phyloP scores from a whole-genome alignment of 108 stramenopile genomes.

The Pseudonitzschia multiseries region DNA sequence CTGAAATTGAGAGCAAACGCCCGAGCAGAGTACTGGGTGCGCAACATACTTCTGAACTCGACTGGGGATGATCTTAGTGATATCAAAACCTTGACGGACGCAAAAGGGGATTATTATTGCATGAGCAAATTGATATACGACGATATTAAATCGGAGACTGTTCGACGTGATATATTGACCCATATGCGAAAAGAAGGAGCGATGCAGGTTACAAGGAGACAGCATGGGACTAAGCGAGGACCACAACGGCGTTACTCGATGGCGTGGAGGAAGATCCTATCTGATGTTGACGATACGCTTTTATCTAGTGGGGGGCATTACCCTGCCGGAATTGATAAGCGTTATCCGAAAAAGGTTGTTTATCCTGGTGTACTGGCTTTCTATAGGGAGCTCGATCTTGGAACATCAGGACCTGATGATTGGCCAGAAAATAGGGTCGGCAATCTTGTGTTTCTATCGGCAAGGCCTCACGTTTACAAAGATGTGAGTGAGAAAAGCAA shows the following conservation, averaged over 20 bases:
- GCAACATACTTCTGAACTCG: constrained; percentile 90
- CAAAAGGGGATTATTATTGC: constrained; percentile 86
- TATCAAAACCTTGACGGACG: constrained; percentile 93
- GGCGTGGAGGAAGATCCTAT: constrained; percentile 95
- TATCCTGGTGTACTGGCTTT: constrained; percentile 98
- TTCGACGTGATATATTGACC: constrained; percentile 88
- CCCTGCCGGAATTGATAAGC: constrained; percentile 92
- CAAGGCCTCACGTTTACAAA: constrained; percentile 98
- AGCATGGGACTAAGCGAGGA: constrained; percentile 64
- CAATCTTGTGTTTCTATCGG: constrained; percentile 96
- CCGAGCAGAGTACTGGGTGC: constrained; percentile 88
- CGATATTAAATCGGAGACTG: constrained; percentile 85
- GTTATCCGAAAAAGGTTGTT: constrained; percentile 82
- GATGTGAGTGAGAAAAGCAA: constrained; percentile 91
- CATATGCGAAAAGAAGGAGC: constrained; percentile 92
- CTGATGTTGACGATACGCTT: constrained; percentile 98
- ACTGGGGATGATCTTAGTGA: constrained; percentile 92
- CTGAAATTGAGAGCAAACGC: constrained; percentile 86
- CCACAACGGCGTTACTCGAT: constrained; percentile 41
- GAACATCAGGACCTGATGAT: constrained; percentile 86
- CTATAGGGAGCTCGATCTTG: constrained; percentile 95
- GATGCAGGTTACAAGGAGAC: constrained; percentile 84
- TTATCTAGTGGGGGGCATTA: constrained; percentile 91
- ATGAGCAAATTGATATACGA: constrained; percentile 96
- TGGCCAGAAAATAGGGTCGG: constrained; percentile 82